Evolutionary conservation across 257 asterid species (phyloP).

Genomic region (Primulina eburnea): DNA sequence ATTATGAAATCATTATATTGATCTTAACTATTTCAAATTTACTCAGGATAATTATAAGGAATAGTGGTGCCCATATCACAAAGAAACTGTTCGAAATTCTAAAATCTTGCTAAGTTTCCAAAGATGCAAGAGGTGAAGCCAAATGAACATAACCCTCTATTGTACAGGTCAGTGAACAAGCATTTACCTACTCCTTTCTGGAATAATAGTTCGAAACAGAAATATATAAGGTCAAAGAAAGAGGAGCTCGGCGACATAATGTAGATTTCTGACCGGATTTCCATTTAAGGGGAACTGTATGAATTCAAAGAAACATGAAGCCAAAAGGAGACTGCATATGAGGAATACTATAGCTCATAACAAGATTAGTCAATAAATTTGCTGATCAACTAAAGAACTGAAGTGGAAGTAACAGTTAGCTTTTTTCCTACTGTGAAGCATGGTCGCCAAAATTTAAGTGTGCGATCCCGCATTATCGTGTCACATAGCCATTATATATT

Average conservation of each 20-base stretch:
- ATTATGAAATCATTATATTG: neutral
- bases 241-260: too few species aligned
- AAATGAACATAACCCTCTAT: neutral
- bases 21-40: neutral
- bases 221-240: neutral
- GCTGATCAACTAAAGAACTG: neutral
- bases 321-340: conserved; percentile 10
- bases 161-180: neutral
- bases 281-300: neutral
- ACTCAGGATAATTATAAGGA: neutral
- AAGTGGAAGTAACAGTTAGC: neutral
- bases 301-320: neutral
- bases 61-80: neutral
- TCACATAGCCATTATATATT: neutral
- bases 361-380: neutral
- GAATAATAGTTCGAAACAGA: neutral
- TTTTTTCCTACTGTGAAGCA: neutral
- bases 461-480: neutral
- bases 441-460: neutral
- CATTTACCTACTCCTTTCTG: neutral
- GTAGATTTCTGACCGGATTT: too few species aligned
- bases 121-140: neutral
- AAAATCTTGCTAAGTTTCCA: neutral
- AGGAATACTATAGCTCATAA: neutral
- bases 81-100: too few species aligned